These are phyloP conservation scores for Vigna radiata DNA, from an alignment of 306 rosid genomes.

Conservation along the genomic window DNA sequence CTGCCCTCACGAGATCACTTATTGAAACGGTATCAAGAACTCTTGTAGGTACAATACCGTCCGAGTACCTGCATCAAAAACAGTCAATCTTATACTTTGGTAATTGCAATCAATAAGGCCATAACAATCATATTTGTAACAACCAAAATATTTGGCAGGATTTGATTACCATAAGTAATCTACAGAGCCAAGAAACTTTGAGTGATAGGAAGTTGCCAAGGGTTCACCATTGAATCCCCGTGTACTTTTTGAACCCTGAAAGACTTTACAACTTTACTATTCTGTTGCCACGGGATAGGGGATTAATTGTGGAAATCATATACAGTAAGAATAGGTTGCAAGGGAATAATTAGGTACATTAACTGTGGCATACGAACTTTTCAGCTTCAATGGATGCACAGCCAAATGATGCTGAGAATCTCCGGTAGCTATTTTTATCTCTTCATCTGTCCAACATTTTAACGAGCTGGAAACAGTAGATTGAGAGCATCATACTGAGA, in stretches of 20 bases:
- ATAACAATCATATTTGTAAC: conserved; percentile 10
- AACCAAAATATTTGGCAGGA: conserved; percentile 20
- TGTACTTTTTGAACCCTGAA: conserved; percentile 70
- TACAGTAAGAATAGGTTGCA: conserved; percentile 20
- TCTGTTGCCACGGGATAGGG: conserved; percentile 8
- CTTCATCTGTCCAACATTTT: conserved; percentile 73
- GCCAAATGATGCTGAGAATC: conserved; percentile 59
- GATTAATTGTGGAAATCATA: conserved; percentile 4
- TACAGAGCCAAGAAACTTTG: conserved; percentile 90
- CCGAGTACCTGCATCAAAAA: conserved; percentile 65
- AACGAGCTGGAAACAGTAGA: conserved; percentile 59
- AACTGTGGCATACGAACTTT: conserved; percentile 77
- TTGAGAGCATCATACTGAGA: conserved; percentile 33
- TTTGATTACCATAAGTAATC: conserved; percentile 86
- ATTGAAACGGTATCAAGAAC: conserved; percentile 80
- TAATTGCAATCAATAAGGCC: conserved; percentile 27
- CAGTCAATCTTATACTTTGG: conserved; percentile 34
- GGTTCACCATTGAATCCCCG: conserved; percentile 80
- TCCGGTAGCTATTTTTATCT: conserved; percentile 74
- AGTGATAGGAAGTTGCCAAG: conserved; percentile 85
- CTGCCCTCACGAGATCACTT: conserved; percentile 63
- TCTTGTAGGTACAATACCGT: conserved; percentile 69
- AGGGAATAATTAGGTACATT: conserved; percentile 53
- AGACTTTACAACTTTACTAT: conserved; percentile 28
- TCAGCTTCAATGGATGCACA: conserved; percentile 74